A percentile compares a stretch with the other conserved stretches of the same genome.
phyloP scores from a whole-genome alignment of 768 basidiomycete genomes.

The Phylloporus sp. region DNA sequence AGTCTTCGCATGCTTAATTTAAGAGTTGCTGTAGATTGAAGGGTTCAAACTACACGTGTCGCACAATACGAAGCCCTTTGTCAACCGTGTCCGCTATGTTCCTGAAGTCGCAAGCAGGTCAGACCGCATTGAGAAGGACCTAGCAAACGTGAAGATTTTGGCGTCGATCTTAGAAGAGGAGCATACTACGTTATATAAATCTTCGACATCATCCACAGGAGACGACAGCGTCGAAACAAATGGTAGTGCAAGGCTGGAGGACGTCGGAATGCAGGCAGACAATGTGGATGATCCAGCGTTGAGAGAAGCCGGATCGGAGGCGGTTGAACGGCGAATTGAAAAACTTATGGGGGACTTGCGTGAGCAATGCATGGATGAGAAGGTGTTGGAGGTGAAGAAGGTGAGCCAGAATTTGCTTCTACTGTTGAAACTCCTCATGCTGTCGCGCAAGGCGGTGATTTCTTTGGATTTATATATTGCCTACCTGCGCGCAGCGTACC shows the following conservation, averaged over 20 bases:
- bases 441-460: conserved; percentile 56
- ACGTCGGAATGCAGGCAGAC: conserved; percentile 35
- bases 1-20: conserved; percentile 3
- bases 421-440: conserved; percentile 20
- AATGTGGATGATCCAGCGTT: conserved; percentile 48
- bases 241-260: conserved; percentile 27
- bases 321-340: conserved; percentile 80
- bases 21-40: conserved; percentile 61
- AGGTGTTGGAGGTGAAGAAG: conserved; percentile 66
- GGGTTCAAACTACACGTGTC: conserved; percentile 92
- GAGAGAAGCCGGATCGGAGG: conserved; percentile 63
- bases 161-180: conserved; percentile 75
- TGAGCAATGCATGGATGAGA: conserved; percentile 66
- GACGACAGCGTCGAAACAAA: conserved; percentile 26
- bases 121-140: conserved; percentile 77
- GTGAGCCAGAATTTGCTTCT: conserved; percentile 38
- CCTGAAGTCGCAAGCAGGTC: conserved; percentile 80
- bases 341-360: conserved; percentile 68
- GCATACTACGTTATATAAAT: conserved; percentile 47
- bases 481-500: conserved; percentile 87
- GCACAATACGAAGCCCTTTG: conserved; percentile 74
- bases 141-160: conserved; percentile 69
- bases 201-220: conserved; percentile 13
- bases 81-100: conserved; percentile 72
- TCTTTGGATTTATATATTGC: conserved; percentile 90